Conservation (phyloP, 805 yeast genomes). For the Wickerhamiella parazyma region DNA sequence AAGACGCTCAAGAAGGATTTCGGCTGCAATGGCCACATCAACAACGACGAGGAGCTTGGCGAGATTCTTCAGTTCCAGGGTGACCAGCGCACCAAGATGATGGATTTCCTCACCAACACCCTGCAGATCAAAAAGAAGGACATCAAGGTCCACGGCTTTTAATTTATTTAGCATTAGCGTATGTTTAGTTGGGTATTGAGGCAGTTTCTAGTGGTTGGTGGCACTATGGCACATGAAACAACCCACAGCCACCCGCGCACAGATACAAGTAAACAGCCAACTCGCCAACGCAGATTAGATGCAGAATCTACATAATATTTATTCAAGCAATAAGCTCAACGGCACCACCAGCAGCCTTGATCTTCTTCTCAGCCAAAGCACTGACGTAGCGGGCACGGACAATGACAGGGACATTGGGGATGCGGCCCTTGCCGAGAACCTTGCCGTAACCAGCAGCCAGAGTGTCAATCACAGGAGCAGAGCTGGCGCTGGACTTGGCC, state of each 20-base stretch:
- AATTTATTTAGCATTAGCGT: constrained; percentile 21
- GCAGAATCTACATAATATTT: constrained; percentile 5
- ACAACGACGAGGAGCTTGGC: constrained; percentile 90
- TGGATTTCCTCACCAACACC: constrained; percentile 79
- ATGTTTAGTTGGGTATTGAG: too few species aligned
- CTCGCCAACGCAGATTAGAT: background rate
- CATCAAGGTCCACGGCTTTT: constrained; percentile 97
- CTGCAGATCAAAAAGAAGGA: constrained; percentile 87
- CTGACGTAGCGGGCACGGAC: constrained; percentile 99
- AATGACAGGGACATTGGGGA: constrained; percentile 96
- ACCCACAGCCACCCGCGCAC: too few species aligned
- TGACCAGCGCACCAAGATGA: constrained; percentile 93
- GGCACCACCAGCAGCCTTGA: constrained; percentile 99
- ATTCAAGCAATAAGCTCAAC: constrained; percentile 95
- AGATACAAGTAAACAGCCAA: too few species aligned
- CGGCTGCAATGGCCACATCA: constrained; percentile 97
- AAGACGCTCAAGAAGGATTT: constrained; percentile 93
- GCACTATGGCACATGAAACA: too few species aligned
- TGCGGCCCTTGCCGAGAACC: constrained; percentile 98
- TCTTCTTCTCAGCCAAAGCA: constrained; percentile 98
- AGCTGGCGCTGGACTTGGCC: constrained; percentile 64
- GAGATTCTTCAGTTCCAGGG: constrained; percentile 97
- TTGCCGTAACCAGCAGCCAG: constrained; percentile 99
- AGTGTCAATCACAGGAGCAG: constrained; percentile 99
- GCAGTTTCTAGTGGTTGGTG: too few species aligned